Conservation (phyloP, 1,284 basidiomycete species). For the Mrakiaceae sp. region DNA sequence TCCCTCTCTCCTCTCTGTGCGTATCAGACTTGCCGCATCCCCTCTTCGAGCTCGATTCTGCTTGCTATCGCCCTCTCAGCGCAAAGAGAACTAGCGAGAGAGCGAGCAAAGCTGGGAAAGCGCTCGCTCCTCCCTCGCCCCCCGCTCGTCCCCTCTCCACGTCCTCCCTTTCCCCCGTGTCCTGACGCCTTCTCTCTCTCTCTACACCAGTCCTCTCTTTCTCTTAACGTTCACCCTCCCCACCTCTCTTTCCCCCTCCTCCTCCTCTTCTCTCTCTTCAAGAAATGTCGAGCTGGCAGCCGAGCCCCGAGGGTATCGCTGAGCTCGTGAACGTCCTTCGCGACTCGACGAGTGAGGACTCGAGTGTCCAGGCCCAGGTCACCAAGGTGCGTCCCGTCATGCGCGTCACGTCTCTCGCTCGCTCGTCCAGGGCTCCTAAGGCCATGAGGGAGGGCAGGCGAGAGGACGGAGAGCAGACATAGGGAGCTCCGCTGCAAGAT, state of each 20-base stretch:
- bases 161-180: too few relatives aligned
- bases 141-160: too few relatives aligned
- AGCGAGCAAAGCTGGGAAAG: background rate
- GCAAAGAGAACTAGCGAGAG: background rate
- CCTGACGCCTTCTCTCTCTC: background rate
- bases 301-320: constrained; percentile 31
- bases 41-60: too few relatives aligned
- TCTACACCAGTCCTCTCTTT: background rate
- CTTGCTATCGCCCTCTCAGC: too few relatives aligned
- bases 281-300: constrained; percentile 32
- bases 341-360: constrained; percentile 35
- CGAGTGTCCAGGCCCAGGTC: constrained; percentile 34
- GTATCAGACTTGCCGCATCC: too few relatives aligned
- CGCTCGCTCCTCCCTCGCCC: too few relatives aligned
- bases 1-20: too few relatives aligned
- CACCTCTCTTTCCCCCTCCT: background rate
- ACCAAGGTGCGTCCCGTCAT: constrained; percentile 29
- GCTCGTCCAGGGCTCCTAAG: background rate
- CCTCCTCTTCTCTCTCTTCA: background rate
- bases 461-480: background rate
- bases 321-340: constrained; percentile 36
- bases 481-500: background rate
- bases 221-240: background rate
- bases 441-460: background rate
- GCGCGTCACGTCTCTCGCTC: background rate